These are phyloP conservation scores for Gastrolobium bilobum DNA, from an alignment of 306 rosid genomes.

Conservation along the genomic window DNA sequence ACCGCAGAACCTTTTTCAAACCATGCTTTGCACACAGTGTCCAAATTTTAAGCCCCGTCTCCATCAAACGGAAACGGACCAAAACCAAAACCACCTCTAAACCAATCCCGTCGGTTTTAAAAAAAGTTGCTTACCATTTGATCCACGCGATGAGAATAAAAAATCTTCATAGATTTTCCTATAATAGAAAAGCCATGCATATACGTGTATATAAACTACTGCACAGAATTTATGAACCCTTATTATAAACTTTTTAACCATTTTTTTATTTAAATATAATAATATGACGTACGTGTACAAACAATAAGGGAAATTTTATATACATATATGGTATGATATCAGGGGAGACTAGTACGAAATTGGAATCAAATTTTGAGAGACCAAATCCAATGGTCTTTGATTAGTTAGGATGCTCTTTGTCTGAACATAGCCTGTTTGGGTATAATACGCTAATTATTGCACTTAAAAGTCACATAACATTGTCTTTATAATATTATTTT, in stretches of 20 bases:
- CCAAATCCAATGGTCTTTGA: slow-evolving; percentile 1
- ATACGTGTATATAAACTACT: not conserved
- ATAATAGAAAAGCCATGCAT: not conserved
- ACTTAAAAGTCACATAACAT: slow-evolving; percentile 20
- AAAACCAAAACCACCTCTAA: slow-evolving; percentile 24
- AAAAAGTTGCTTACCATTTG: slow-evolving; percentile 19
- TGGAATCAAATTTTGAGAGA: not conserved
- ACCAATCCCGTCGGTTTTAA: slow-evolving; percentile 20
- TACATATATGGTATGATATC: not conserved
- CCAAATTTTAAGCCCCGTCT: slow-evolving; percentile 12
- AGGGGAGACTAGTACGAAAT: slow-evolving; percentile 8
- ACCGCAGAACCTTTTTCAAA: not conserved
- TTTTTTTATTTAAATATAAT: not conserved
- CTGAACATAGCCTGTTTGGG: slow-evolving; percentile 35
- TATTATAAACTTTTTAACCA: not conserved
- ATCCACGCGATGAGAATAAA: not conserved
- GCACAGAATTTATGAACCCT: not conserved
- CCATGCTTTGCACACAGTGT: not conserved
- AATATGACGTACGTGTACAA: not conserved
- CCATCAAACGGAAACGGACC: slow-evolving; percentile 23
- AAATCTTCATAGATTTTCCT: not conserved
- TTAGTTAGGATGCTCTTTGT: not conserved
- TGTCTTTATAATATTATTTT: too few relatives aligned
- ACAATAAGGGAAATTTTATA: not conserved
- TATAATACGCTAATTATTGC: slow-evolving; percentile 37